Evolutionary conservation across 306 rosid species (phyloP).

Genomic region (Medicago lupulina): DNA sequence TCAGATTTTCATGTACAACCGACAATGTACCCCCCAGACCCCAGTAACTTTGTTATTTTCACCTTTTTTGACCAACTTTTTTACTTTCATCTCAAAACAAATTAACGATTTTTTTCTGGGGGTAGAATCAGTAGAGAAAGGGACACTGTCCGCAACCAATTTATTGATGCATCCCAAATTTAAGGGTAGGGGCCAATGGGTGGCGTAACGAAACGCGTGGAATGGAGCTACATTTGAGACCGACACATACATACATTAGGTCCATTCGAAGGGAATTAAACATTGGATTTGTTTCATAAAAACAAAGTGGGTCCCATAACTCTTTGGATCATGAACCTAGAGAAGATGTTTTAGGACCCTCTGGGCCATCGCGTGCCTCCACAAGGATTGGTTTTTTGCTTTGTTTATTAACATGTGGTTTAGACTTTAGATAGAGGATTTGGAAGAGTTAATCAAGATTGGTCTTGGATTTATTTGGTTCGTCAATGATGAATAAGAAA

Average conservation of each 20-base stretch:
- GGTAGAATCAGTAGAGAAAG: not conserved
- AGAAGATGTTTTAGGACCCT: slow-evolving; percentile 2
- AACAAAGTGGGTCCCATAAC: slow-evolving; percentile 38
- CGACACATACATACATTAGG: slow-evolving; percentile 15
- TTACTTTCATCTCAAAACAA: no score
- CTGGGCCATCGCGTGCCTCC: slow-evolving; percentile 39
- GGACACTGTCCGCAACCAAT: not conserved
- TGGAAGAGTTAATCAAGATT: slow-evolving; percentile 20
- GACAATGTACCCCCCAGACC: no score
- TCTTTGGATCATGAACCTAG: not conserved
- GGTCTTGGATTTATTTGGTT: slow-evolving; percentile 4
- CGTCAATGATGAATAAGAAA: not conserved
- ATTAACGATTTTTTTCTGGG: no score
- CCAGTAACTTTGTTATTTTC: no score
- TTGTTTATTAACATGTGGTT: slow-evolving; percentile 6
- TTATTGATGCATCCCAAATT: not conserved
- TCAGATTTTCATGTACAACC: no score
- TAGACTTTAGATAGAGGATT: slow-evolving; percentile 24
- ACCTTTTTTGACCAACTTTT: no score
- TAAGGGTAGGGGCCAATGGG: not conserved
- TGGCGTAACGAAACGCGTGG: not conserved
- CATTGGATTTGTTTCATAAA: slow-evolving; percentile 1
- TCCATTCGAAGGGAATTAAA: not conserved
- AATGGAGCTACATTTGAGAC: not conserved
- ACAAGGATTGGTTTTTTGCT: not conserved